Evolutionary conservation across 2,329 filamentous ascomycete genomes (phyloP).

Genomic region (Tolypocladium album): DNA sequence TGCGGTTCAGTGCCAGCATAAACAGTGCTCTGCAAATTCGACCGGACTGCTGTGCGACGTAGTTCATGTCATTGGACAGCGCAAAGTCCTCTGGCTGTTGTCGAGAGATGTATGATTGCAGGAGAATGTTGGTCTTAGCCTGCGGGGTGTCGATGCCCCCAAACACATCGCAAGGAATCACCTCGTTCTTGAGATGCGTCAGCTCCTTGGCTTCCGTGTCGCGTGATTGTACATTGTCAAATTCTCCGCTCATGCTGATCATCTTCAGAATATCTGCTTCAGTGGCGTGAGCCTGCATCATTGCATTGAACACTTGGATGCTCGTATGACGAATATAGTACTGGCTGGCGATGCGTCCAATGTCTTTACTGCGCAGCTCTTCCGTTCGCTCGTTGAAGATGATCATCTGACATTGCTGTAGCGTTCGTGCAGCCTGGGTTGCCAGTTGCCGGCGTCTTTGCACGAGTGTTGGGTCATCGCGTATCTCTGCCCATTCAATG

Average conservation of each 20-base stretch:
- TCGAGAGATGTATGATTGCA: slow-evolving; percentile 89
- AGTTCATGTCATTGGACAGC: slow-evolving; percentile 80
- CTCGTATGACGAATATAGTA: slow-evolving; percentile 92
- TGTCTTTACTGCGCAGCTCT: slow-evolving; percentile 86
- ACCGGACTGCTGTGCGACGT: slow-evolving; percentile 90
- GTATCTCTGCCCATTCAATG: slow-evolving; percentile 86
- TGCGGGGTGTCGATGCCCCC: slow-evolving; percentile 63
- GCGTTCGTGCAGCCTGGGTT: slow-evolving; percentile 74
- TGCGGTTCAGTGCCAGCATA: slow-evolving; percentile 90
- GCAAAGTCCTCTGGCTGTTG: slow-evolving; percentile 88
- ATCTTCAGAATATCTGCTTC: slow-evolving; percentile 92
- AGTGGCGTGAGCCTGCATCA: slow-evolving; percentile 78
- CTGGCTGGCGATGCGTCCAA: slow-evolving; percentile 93
- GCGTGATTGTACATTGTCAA: slow-evolving; percentile 89
- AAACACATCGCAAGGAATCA: slow-evolving; percentile 67
- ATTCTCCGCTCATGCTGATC: slow-evolving; percentile 96
- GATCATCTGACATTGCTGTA: slow-evolving; percentile 96
- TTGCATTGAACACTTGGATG: slow-evolving; percentile 89
- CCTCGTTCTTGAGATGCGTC: slow-evolving; percentile 57
- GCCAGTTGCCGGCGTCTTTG: slow-evolving; percentile 76
- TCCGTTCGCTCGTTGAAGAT: slow-evolving; percentile 95
- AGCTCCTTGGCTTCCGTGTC: slow-evolving; percentile 87
- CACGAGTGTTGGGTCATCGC: slow-evolving; percentile 79
- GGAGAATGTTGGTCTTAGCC: slow-evolving; percentile 87
- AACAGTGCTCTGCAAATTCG: slow-evolving; percentile 92